These are phyloP conservation scores for Blastomyces gilchristii DNA, from an alignment of 2,329 filamentous ascomycete species.

Conservation along the genomic window DNA sequence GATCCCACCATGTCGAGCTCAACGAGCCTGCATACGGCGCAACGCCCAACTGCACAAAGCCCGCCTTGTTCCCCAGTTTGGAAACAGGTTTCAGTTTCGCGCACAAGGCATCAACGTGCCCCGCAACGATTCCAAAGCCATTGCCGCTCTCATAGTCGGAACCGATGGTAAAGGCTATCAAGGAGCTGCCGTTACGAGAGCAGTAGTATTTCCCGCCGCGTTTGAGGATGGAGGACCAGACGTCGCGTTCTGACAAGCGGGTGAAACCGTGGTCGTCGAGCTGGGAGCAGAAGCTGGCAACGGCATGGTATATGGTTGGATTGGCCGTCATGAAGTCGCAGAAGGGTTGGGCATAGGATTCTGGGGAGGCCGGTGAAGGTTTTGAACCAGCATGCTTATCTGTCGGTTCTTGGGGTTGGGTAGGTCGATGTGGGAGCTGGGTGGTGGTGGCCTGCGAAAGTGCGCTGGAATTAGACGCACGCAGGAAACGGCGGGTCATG, in stretches of 20 bases:
- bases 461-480: not conserved
- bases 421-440: not conserved
- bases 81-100: constrained; percentile 86
- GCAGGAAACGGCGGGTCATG: constrained; percentile 3
- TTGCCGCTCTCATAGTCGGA: constrained; percentile 72
- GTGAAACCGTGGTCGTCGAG: constrained; percentile 63
- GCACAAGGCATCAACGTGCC: constrained; percentile 86
- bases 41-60: constrained; percentile 80
- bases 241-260: constrained; percentile 64
- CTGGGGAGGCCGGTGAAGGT: constrained; percentile 27
- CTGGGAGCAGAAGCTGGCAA: constrained; percentile 65
- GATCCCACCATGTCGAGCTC: constrained; percentile 92
- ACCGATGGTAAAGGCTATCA: constrained; percentile 79
- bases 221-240: constrained; percentile 63
- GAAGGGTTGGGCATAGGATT: constrained; percentile 71
- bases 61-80: constrained; percentile 69
- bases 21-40: constrained; percentile 85
- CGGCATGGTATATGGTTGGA: constrained; percentile 87
- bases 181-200: constrained; percentile 71
- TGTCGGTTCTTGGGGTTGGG: not conserved
- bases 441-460: not conserved
- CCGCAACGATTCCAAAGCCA: constrained; percentile 77
- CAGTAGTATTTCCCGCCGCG: constrained; percentile 82
- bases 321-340: constrained; percentile 79
- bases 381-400: not conserved